phyloP scores from a whole-genome alignment of 345 rosid species.

The Linum lewisii region DNA sequence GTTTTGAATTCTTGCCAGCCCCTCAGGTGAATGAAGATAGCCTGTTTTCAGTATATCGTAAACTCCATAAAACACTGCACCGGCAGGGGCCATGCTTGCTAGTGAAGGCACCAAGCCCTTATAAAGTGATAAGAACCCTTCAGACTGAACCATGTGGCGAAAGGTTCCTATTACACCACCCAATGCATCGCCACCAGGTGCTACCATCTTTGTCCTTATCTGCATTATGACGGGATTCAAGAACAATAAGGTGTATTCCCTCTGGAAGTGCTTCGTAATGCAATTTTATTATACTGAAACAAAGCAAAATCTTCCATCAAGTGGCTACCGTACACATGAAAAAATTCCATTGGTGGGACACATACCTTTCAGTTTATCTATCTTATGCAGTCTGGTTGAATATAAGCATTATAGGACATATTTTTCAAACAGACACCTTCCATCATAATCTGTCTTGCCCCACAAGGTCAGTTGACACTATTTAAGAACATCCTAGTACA shows the following conservation, averaged over 20 bases:
- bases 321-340: no score
- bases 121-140: conserved; percentile 85
- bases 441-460: no score
- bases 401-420: no score
- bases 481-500: neutral
- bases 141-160: conserved; percentile 60
- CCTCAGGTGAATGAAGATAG: conserved; percentile 71
- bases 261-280: neutral
- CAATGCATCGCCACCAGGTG: conserved; percentile 88
- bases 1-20: conserved; percentile 50
- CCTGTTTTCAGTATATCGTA: conserved; percentile 78
- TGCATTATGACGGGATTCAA: conserved; percentile 14
- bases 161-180: conserved; percentile 78
- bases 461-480: no score
- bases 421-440: no score
- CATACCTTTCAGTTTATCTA: no score
- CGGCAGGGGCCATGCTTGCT: conserved; percentile 82
- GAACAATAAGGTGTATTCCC: neutral
- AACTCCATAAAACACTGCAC: conserved; percentile 90
- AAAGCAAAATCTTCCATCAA: no score
- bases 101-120: conserved; percentile 78
- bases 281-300: neutral
- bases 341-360: no score
- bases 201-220: conserved; percentile 78
- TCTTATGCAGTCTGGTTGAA: no score